Evolutionary conservation across 495 filamentous ascomycete genomes (phyloP).

Genomic region (Lepidopterella palustris): DNA sequence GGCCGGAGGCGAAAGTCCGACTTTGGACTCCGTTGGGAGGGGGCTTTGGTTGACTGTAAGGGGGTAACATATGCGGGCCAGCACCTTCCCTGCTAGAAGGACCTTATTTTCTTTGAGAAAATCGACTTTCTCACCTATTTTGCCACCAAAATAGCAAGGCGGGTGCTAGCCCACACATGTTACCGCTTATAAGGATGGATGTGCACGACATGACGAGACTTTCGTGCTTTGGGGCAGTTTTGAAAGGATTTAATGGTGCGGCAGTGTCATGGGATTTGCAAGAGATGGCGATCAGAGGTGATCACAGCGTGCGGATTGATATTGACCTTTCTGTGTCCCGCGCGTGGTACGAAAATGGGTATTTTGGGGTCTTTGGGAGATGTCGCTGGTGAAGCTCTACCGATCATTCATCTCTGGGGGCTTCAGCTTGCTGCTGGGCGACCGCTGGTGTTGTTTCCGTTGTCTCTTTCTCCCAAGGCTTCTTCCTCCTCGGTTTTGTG

Average conservation of each 20-base stretch:
- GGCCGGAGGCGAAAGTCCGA: background rate
- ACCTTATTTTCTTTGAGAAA: too few relatives aligned
- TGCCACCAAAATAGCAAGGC: background rate
- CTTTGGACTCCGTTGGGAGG: background rate
- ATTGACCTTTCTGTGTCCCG: background rate
- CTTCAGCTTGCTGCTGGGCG: background rate
- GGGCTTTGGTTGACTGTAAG: too few relatives aligned
- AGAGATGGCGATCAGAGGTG: background rate
- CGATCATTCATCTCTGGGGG: background rate
- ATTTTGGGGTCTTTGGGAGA: background rate
- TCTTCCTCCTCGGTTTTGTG: constrained; percentile 50
- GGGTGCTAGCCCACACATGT: too few relatives aligned
- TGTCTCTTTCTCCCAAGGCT: constrained; percentile 68
- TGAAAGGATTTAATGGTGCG: background rate
- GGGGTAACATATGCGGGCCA: too few relatives aligned
- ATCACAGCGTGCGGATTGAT: background rate
- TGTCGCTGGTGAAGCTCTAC: too few relatives aligned
- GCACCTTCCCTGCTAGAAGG: background rate
- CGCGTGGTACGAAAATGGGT: background rate
- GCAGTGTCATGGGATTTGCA: background rate
- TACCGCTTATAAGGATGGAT: background rate
- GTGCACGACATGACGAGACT: background rate
- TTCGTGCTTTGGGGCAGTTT: background rate
- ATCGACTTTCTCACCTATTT: too few relatives aligned
- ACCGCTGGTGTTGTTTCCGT: background rate